A percentile compares a stretch with the other conserved stretches of the same genome.
phyloP scores from a whole-genome alignment of 805 yeast species.

The Ogataea paraovalis region DNA sequence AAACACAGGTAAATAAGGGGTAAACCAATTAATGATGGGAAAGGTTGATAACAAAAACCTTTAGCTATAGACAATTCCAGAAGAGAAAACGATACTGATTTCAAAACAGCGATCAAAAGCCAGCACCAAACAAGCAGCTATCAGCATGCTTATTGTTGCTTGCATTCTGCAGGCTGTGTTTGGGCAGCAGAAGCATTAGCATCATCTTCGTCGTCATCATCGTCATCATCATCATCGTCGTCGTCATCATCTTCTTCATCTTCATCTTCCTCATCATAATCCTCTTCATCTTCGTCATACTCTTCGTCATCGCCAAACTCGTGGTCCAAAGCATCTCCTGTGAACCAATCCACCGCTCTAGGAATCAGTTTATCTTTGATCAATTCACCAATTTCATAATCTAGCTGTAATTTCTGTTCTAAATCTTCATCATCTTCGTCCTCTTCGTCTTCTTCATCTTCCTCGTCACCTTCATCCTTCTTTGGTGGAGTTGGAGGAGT shows the following conservation, averaged over 20 bases:
- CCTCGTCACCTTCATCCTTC: conserved; percentile 41
- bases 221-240: conserved; percentile 47
- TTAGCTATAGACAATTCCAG: neutral
- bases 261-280: conserved; percentile 57
- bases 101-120: no score
- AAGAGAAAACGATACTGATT: neutral
- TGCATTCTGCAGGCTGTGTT: conserved; percentile 73
- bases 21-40: neutral
- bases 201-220: conserved; percentile 35
- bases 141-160: conserved; percentile 49
- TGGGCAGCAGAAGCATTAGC: conserved; percentile 36
- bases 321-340: conserved; percentile 91
- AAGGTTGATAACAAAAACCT: neutral
- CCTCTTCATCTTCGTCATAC: conserved; percentile 58
- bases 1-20: neutral
- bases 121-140: no score
- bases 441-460: conserved; percentile 43
- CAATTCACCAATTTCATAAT: conserved; percentile 94
- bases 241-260: conserved; percentile 61
- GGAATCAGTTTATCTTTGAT: conserved; percentile 94
- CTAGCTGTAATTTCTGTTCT: conserved; percentile 82
- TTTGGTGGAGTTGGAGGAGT: conserved; percentile 82
- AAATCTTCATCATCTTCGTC: conserved; percentile 69
- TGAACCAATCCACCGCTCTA: conserved; percentile 97
- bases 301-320: conserved; percentile 51